These are phyloP conservation scores for Huntiella decipiens DNA, from an alignment of 2,329 filamentous ascomycete species.

Conservation along the genomic window DNA sequence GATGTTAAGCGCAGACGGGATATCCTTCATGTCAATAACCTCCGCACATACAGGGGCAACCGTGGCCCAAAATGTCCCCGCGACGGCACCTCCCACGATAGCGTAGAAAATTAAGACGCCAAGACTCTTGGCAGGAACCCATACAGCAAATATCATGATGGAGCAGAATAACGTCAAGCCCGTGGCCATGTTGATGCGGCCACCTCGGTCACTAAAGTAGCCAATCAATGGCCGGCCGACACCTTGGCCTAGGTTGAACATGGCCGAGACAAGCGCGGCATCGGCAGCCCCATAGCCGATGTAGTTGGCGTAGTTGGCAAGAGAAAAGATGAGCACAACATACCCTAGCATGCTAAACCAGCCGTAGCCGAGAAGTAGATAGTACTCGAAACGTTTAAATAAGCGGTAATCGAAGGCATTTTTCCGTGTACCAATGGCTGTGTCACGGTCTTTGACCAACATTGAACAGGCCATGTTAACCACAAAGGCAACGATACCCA, in stretches of 20 bases:
- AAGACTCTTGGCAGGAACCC: slow-evolving; percentile 46
- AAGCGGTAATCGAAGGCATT: slow-evolving; percentile 45
- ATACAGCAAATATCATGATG: slow-evolving; percentile 49
- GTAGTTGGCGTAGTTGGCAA: slow-evolving; percentile 52
- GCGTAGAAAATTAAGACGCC: slow-evolving; percentile 54
- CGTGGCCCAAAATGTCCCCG: slow-evolving; percentile 53
- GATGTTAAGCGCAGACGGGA: slow-evolving; percentile 49
- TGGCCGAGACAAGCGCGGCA: slow-evolving; percentile 51
- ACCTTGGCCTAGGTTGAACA: slow-evolving; percentile 50
- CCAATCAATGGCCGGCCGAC: slow-evolving; percentile 55
- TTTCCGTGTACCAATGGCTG: slow-evolving; percentile 47
- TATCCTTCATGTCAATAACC: slow-evolving; percentile 48
- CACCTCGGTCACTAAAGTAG: slow-evolving; percentile 49
- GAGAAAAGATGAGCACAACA: slow-evolving; percentile 55
- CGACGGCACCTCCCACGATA: slow-evolving; percentile 49
- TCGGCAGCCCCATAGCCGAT: slow-evolving; percentile 49
- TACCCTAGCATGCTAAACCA: slow-evolving; percentile 58
- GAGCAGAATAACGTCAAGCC: slow-evolving; percentile 44
- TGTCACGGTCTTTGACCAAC: slow-evolving; percentile 53
- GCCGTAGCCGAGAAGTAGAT: slow-evolving; percentile 46
- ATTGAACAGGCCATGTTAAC: slow-evolving; percentile 45
- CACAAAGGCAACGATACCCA: slow-evolving; percentile 42
- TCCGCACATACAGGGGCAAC: slow-evolving; percentile 53
- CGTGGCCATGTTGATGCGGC: slow-evolving; percentile 54
- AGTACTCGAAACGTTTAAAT: slow-evolving; percentile 41